Evolutionary conservation across 1,284 basidiomycete species (phyloP).

Genomic region (Dichomitus squalens): DNA sequence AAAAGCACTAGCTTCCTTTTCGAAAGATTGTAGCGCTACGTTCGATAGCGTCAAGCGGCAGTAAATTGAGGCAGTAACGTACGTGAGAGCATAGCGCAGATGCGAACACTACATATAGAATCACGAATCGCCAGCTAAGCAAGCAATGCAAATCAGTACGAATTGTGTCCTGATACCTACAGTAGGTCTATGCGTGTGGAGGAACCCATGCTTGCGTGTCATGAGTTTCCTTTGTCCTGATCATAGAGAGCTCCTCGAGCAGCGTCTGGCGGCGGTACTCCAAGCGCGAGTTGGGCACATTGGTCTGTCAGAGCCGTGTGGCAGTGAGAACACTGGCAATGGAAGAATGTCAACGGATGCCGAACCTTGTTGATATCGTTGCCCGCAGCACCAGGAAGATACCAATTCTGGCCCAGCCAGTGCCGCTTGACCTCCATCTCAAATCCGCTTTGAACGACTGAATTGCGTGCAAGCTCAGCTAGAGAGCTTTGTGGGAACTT

Average conservation of each 20-base stretch:
- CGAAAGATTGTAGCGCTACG: neutral
- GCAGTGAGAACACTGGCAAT: constrained; percentile 21
- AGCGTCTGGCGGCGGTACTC: constrained; percentile 90
- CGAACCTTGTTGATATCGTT: constrained; percentile 90
- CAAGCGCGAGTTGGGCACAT: constrained; percentile 91
- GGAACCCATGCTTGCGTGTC: constrained; percentile 20
- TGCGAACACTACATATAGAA: neutral
- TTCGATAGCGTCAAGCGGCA: neutral
- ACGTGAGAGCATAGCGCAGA: neutral
- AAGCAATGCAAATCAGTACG: neutral
- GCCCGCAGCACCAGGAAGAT: constrained; percentile 83
- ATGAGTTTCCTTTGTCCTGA: constrained; percentile 33
- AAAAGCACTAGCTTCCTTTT: neutral
- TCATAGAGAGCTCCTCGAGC: constrained; percentile 82
- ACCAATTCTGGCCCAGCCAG: constrained; percentile 93
- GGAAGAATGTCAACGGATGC: constrained; percentile 5
- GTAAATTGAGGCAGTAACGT: neutral
- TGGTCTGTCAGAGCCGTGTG: constrained; percentile 62
- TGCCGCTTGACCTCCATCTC: constrained; percentile 99
- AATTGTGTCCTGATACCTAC: too few species aligned
- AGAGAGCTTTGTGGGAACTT: constrained; percentile 86
- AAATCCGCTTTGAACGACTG: constrained; percentile 95
- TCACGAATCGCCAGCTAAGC: neutral
- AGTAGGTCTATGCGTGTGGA: neutral
- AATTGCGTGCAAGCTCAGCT: constrained; percentile 93